Percentiles rank a stretch among this genome's conserved stretches.
Conservation (phyloP, 148 eudicot genomes). For the Dianthus caryophyllus region DNA sequence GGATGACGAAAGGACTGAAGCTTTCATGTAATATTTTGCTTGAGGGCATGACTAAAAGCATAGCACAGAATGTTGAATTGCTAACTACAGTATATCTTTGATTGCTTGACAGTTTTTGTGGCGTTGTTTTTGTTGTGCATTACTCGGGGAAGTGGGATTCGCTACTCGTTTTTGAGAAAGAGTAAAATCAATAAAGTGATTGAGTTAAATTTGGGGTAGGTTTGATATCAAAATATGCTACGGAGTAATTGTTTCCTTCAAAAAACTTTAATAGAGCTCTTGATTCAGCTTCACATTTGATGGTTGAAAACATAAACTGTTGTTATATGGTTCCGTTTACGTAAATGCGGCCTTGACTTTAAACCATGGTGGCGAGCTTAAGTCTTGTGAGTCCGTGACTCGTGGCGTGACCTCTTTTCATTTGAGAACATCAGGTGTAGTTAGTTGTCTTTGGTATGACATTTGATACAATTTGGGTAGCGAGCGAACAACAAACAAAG, state of each 20-base stretch:
- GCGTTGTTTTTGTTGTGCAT: not conserved
- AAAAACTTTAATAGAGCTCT: too few species aligned
- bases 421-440: not conserved
- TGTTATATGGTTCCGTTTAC: too few species aligned
- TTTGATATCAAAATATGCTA: not conserved
- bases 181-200: not conserved
- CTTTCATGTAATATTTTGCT: not conserved
- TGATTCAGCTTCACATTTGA: too few species aligned
- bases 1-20: not conserved
- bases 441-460: too few species aligned
- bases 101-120: not conserved
- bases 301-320: not conserved
- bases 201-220: too few species aligned
- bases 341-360: too few species aligned
- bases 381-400: not conserved
- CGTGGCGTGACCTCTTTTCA: not conserved
- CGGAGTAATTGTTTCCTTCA: not conserved
- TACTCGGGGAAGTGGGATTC: too few species aligned
- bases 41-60: not conserved
- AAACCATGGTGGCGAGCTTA: too few species aligned
- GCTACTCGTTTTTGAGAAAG: too few species aligned
- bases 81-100: not conserved
- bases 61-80: not conserved
- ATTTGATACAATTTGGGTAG: too few species aligned
- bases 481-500: too few species aligned